Base-by-base conservation (phyloP, 441 rosid genomes). In the Gossypium trilobum region DNA sequence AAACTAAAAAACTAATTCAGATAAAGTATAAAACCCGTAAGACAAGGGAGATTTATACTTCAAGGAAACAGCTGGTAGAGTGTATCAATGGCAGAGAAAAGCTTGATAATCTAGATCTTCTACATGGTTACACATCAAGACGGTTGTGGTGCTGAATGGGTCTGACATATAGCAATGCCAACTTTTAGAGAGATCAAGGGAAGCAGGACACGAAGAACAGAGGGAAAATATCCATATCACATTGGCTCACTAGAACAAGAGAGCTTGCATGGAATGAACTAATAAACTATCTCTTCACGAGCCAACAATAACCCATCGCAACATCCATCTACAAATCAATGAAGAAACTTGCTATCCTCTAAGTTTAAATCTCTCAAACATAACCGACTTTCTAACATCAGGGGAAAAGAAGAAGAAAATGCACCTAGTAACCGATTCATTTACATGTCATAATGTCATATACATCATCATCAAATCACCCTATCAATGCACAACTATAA, bases 1-100 rank as follows among this genome's bases (percentile, higher is more conserved):
- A 57, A 55, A 42, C 36, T 5, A 3, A 31, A 31, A 31, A 31
- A 5, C 19, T 64, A 22, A 65, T 63, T 69, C 65, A 46, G 51
- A 5, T 14, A 79, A 75, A 29, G 42, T 31, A 70, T 44, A 72
- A 44, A 16, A 68, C 55, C 75, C 64, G 10, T 62, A n/a, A 78
- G 23, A 74, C 65, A 46, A 67, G 67, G 3, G 36, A 58, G 63
- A 62, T 60, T 31, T 54, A 72, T 52, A 50, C 50, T 72, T 20
- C 4, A 58, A 60, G 66, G 72, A 71, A 56, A 57, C 46, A 22
- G 60, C 16, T 39, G 29, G 52, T 64, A 74, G 16, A 27, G 23
- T 19, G 56, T 54, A 73, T 22, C 27, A 54, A 27, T 0, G 16
- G 11, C 46, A 68, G 16, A 68, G 44, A 50, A 27, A 68, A 27